A percentile compares a stretch with the other conserved stretches of the same genome.
phyloP scores from a whole-genome alignment of 441 rosid genomes.

The Eutrema salsugineum region DNA sequence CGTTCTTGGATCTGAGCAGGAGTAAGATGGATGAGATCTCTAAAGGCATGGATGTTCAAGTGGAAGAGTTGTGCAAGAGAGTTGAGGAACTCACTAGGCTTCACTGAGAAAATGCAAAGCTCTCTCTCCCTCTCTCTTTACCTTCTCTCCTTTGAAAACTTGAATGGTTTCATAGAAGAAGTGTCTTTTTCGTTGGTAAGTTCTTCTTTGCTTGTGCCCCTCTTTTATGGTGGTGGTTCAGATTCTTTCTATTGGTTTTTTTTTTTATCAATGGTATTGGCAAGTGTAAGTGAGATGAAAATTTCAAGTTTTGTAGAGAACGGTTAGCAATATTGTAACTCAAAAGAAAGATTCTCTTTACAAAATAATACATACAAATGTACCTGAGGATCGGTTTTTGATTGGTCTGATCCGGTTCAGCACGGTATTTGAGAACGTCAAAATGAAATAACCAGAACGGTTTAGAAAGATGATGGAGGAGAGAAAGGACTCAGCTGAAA shows the following conservation, averaged over 20 bases:
- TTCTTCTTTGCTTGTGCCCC: not conserved
- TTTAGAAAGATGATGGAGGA: no score
- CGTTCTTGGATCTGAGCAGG: conserved; percentile 78
- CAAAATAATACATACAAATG: no score
- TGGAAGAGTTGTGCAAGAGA: conserved; percentile 86
- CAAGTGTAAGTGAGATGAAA: not conserved
- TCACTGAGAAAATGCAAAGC: conserved; percentile 45
- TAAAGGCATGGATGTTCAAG: conserved; percentile 56
- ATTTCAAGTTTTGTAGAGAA: not conserved
- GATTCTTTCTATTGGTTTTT: not conserved
- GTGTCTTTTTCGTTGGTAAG: not conserved
- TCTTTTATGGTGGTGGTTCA: not conserved
- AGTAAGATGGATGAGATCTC: conserved; percentile 83
- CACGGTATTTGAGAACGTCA: no score
- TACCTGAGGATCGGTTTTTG: no score
- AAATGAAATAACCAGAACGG: no score
- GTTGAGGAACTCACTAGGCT: conserved; percentile 89
- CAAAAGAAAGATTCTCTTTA: no score
- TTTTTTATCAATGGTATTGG: not conserved
- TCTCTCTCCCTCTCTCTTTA: not conserved
- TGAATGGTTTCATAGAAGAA: not conserved
- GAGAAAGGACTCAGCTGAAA: no score
- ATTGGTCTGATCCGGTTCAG: no score
- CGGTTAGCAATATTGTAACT: not conserved
- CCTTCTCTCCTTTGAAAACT: not conserved